phyloP scores from a whole-genome alignment of 106 monocot species.

The Acanthochlamys bracteata region DNA sequence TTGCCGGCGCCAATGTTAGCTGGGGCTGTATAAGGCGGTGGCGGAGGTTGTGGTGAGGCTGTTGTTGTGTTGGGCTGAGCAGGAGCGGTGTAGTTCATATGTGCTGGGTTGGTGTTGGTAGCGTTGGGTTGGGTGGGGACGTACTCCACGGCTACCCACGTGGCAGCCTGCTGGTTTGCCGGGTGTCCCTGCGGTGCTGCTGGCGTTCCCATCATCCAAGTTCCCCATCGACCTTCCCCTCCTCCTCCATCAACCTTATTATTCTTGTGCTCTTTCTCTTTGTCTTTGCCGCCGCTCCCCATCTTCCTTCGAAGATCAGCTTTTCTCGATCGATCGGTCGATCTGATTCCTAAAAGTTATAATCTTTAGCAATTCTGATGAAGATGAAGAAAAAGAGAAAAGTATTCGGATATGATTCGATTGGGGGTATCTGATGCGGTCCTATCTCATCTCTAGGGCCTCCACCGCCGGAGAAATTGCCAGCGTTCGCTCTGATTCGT shows the following conservation, averaged over 20 bases:
- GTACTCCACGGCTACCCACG: conserved; percentile 15
- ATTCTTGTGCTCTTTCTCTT: not conserved
- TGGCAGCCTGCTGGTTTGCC: conserved; percentile 18
- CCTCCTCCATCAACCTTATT: not conserved
- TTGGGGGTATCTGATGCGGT: too few relatives aligned
- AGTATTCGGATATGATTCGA: too few relatives aligned
- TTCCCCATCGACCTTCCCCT: conserved; percentile 5
- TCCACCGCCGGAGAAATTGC: too few relatives aligned
- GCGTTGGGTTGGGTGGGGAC: conserved; percentile 3
- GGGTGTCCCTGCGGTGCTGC: conserved; percentile 20
- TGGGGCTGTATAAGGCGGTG: not conserved
- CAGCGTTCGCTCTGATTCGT: too few relatives aligned
- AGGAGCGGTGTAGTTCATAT: conserved; percentile 4
- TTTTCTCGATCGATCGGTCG: too few relatives aligned
- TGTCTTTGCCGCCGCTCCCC: not conserved
- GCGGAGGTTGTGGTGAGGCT: not conserved
- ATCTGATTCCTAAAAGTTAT: too few relatives aligned
- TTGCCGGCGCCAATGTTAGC: conserved; percentile 11
- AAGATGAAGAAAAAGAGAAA: too few relatives aligned
- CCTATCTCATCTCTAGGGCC: too few relatives aligned
- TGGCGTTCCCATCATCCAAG: conserved; percentile 46
- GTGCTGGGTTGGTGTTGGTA: not conserved
- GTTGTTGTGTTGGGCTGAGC: not conserved
- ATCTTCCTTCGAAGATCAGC: not conserved
- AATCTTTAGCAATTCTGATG: too few relatives aligned